Evolutionary conservation across 2,329 filamentous ascomycete species (phyloP), one percentile per base, ranked within the genome.

Genomic region (Botrytis paeoniae): DNA sequence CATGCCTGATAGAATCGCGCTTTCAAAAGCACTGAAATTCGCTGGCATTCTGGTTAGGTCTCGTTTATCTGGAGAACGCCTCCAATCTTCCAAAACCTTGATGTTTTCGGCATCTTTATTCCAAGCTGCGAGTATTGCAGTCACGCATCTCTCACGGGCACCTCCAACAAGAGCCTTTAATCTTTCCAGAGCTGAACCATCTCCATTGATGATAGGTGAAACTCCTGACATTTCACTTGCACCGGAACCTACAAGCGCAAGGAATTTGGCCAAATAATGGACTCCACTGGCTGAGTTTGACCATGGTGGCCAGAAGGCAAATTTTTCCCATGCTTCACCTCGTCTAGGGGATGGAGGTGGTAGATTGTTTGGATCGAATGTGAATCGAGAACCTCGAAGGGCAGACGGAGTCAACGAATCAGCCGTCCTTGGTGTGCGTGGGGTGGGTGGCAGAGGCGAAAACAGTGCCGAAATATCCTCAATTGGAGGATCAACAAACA

Each of bases 271-370:
- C 8, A 99, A 86, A 79, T 97, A 98, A 81, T 97, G 89, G 2
- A 95, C 93, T n/a, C 93, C 95, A 73, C 94, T 97, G 37, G 98
- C 85, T 0, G 95, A 95, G 80, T 98, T 98, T 2, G 94, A 93
- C 83, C 93, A 92, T 0, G 95, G 96, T 6, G 95, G 95, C 95
- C 95, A 98, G 82, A 98, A 99, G 0, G 95, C 95, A 81, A 96
- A 89, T 83, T 95, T 92, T 80, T 98, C 96, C 94, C 94, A 98
- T 0, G 91, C 85, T 78, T 97, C 94, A 9, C 95, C 95, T 62
- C 88, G 89, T 77, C 87, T 93, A 0, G 94, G 93, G 0, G 92
- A 93, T 1, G 91, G 90, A 18, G 91, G 89, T 1, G 94, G 95
- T 3, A 93, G 85, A 75, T 93, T 94, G 79, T 88, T 92, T 0